Percentiles rank a stretch among this genome's conserved stretches.
These are phyloP conservation scores for Atkinsonella hypoxylon DNA, from an alignment of 2,329 filamentous ascomycete genomes.

Conservation along the genomic window DNA sequence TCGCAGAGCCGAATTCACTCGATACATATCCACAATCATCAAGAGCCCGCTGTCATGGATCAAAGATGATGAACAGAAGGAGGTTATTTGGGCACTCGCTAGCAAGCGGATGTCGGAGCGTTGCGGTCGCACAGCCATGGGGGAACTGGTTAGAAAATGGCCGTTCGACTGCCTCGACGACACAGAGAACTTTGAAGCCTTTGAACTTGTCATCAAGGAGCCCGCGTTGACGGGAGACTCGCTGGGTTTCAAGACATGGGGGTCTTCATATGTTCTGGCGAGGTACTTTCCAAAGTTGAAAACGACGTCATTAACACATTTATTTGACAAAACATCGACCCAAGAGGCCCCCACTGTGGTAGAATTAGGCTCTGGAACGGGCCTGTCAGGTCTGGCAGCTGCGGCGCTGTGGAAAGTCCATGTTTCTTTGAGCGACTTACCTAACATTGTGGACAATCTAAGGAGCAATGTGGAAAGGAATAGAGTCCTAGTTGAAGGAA, in stretches of 20 bases:
- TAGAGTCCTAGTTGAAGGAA: conserved; percentile 35
- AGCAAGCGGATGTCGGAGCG: conserved; percentile 72
- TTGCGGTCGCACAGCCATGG: conserved; percentile 59
- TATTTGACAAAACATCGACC: conserved; percentile 27
- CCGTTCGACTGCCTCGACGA: conserved; percentile 27
- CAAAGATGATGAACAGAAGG: conserved; percentile 49
- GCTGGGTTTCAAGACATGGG: conserved; percentile 91
- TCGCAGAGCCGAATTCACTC: conserved; percentile 40
- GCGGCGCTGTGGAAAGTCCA: conserved; percentile 55
- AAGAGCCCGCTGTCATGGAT: conserved; percentile 59
- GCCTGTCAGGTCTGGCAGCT: conserved; percentile 78
- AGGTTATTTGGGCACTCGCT: conserved; percentile 65
- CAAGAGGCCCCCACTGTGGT: conserved; percentile 34
- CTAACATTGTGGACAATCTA: conserved; percentile 73
- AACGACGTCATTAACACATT: conserved; percentile 30
- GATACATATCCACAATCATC: conserved; percentile 59
- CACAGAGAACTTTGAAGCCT: conserved; percentile 20
- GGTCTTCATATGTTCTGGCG: conserved; percentile 76
- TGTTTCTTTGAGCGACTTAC: conserved; percentile 71
- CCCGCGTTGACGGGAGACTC: conserved; percentile 81
- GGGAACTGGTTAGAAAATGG: conserved; percentile 43
- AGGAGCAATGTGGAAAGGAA: conserved; percentile 62
- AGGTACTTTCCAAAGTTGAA: conserved; percentile 48
- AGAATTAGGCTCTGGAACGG: conserved; percentile 83
- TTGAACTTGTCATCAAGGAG: conserved; percentile 67